These are phyloP conservation scores for Alternaria sp. DNA, from an alignment of 2,329 filamentous ascomycete genomes.

Conservation along the genomic window DNA sequence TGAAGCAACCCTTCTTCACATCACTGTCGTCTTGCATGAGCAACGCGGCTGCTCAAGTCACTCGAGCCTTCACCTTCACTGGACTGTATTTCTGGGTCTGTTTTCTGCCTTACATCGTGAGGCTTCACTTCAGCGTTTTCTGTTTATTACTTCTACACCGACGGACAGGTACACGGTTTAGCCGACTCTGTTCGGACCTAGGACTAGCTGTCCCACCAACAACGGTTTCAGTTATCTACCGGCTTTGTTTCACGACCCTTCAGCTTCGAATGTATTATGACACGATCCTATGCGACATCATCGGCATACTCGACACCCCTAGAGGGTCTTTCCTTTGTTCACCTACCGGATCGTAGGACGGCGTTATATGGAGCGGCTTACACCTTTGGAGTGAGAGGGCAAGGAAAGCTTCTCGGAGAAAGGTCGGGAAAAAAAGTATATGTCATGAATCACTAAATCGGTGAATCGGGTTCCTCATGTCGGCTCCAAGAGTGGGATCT, in stretches of 20 bases:
- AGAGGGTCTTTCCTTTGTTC: neutral
- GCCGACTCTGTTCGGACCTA: neutral
- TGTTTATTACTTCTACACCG: neutral
- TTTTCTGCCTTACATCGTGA: neutral
- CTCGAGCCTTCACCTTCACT: neutral
- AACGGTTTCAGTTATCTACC: constrained; percentile 1
- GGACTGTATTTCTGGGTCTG: neutral
- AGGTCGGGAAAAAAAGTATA: constrained; percentile 2
- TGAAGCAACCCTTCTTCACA: neutral
- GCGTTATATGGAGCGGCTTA: constrained; percentile 1
- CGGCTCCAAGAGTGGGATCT: neutral
- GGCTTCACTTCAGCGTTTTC: neutral
- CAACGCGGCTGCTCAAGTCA: neutral
- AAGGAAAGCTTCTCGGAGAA: neutral
- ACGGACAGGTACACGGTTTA: neutral
- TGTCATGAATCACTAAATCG: neutral
- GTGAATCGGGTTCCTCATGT: neutral
- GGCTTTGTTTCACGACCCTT: constrained; percentile 8
- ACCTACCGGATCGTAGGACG: neutral
- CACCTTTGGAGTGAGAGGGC: neutral
- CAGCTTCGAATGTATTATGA: constrained; percentile 6
- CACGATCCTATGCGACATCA: constrained; percentile 5
- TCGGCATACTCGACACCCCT: neutral
- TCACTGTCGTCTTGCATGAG: neutral
- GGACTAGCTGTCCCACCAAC: constrained; percentile 1